phyloP scores from a whole-genome alignment of 78 protist species.

The Pigoraptor vietnamica region DNA sequence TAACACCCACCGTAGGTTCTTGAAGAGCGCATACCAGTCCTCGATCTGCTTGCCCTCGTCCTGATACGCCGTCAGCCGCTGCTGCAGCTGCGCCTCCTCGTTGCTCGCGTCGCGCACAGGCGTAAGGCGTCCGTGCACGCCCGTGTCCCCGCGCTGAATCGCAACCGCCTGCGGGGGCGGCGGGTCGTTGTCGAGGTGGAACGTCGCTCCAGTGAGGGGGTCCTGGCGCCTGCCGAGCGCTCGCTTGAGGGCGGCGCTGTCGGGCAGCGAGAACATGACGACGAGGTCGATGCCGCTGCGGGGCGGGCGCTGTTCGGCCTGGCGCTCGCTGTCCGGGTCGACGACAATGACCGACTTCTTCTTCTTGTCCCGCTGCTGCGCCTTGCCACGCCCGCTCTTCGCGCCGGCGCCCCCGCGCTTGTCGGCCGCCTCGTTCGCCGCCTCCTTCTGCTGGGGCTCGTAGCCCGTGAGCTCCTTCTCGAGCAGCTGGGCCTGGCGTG shows the following conservation, averaged over 20 bases:
- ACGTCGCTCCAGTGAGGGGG: not conserved
- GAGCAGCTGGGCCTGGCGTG: constrained; percentile 5
- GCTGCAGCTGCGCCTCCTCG: constrained; percentile 5
- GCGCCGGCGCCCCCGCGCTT: not conserved
- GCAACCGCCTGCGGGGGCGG: not conserved
- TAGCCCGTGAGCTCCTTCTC: constrained; percentile 20
- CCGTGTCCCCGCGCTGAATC: not conserved
- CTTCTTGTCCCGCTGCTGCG: not conserved
- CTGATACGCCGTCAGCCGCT: not conserved
- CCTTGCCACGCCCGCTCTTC: not conserved
- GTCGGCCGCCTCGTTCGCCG: not conserved
- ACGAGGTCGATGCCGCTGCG: constrained; percentile 3
- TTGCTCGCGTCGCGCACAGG: not conserved
- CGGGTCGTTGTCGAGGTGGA: constrained; percentile 24
- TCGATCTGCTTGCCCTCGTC: not conserved
- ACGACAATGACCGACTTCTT: not conserved
- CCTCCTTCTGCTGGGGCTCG: not conserved
- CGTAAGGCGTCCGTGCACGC: constrained; percentile 6
- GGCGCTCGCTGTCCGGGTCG: not conserved
- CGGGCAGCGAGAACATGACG: not conserved
- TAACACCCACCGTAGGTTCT: not conserved
- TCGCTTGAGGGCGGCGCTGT: not conserved
- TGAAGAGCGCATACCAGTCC: not conserved
- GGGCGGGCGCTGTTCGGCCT: not conserved
- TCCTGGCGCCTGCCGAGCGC: constrained; percentile 29